These are phyloP conservation scores for Hypholoma fasciculare DNA, from an alignment of 768 basidiomycete genomes.

Conservation along the genomic window DNA sequence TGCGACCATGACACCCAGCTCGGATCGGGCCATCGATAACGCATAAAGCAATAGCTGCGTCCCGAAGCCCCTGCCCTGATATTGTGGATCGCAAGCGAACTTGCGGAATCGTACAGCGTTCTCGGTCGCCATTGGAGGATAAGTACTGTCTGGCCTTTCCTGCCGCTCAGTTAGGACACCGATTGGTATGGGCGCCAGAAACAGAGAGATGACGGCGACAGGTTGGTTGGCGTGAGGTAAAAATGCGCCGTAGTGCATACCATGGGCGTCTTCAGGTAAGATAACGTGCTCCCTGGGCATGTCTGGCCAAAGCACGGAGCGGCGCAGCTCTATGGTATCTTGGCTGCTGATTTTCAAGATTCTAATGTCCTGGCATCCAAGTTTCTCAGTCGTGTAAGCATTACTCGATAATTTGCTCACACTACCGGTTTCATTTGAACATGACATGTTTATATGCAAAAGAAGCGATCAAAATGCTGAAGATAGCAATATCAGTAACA, in stretches of 20 bases:
- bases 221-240: slow-evolving; percentile 32
- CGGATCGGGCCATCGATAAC: slow-evolving; percentile 37
- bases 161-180: slow-evolving; percentile 16
- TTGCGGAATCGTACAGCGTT: slow-evolving; percentile 52
- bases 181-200: slow-evolving; percentile 43
- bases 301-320: slow-evolving; percentile 59
- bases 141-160: slow-evolving; percentile 4
- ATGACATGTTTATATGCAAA: no score
- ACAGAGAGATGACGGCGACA: slow-evolving; percentile 58
- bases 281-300: slow-evolving; percentile 46
- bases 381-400: no score
- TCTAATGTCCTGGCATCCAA: neutral
- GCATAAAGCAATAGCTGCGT: slow-evolving; percentile 44
- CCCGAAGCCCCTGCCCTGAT: slow-evolving; percentile 56
- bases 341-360: slow-evolving; percentile 14
- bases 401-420: no score
- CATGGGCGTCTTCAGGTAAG: slow-evolving; percentile 51
- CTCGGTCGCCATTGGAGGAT: slow-evolving; percentile 7
- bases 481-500: no score
- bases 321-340: slow-evolving; percentile 50
- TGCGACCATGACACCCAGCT: slow-evolving; percentile 38
- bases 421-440: no score
- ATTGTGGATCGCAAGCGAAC: slow-evolving; percentile 54
- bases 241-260: slow-evolving; percentile 60
- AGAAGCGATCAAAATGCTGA: no score